phyloP scores from a whole-genome alignment of 2,329 filamentous ascomycete species.

The Hymenoscyphus scutula region DNA sequence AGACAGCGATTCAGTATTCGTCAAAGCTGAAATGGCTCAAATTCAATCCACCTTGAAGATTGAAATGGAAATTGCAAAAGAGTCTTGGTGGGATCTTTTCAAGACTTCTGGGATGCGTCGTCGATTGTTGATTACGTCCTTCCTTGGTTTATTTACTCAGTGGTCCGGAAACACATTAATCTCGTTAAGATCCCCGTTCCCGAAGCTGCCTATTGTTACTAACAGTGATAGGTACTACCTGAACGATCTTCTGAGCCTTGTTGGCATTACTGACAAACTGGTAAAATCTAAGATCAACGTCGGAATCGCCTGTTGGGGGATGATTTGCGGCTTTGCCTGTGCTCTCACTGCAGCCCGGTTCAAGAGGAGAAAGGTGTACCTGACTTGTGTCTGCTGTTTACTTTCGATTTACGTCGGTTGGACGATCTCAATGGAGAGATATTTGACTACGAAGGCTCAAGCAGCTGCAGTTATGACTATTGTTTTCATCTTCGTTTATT shows the following conservation, averaged over 20 bases:
- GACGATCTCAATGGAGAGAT: constrained; percentile 46
- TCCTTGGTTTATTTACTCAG: constrained; percentile 54
- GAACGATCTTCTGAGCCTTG: constrained; percentile 46
- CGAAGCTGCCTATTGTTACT: neutral
- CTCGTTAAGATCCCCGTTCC: constrained; percentile 25
- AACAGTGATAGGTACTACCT: constrained; percentile 39
- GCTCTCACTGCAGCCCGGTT: constrained; percentile 45
- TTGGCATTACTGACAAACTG: constrained; percentile 42
- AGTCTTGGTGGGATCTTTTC: constrained; percentile 53
- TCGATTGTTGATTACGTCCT: constrained; percentile 47
- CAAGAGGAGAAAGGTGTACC: constrained; percentile 49
- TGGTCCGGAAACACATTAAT: constrained; percentile 49
- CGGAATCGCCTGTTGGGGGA: constrained; percentile 44
- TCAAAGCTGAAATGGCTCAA: constrained; percentile 58
- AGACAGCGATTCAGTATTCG: constrained; percentile 48
- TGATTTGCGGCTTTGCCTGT: constrained; percentile 43
- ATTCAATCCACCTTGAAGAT: constrained; percentile 56
- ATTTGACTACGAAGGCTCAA: constrained; percentile 32
- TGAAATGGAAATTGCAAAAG: constrained; percentile 52
- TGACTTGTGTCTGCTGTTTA: constrained; percentile 50
- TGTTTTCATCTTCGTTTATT: constrained; percentile 61
- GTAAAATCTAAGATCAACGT: constrained; percentile 49
- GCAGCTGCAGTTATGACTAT: constrained; percentile 38
- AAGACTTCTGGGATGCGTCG: constrained; percentile 49
- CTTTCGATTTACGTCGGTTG: constrained; percentile 53